Percentiles rank a stretch among this genome's conserved stretches.
phyloP scores from a whole-genome alignment of 2,329 filamentous ascomycete species.

The Biscogniauxia marginata region DNA sequence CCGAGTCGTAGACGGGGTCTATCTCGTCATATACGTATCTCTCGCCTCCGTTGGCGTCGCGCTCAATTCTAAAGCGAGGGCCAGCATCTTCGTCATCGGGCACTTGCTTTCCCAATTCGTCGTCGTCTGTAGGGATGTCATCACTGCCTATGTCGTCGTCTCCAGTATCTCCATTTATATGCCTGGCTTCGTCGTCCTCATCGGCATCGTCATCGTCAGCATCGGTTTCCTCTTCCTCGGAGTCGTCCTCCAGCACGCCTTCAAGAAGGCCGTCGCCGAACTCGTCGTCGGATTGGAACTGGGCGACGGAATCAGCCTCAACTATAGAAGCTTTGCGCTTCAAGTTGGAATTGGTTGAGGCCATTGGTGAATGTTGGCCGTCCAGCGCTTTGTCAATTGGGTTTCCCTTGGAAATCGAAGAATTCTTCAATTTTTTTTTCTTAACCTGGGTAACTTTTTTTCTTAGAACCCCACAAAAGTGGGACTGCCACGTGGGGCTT shows the following conservation, averaged over 20 bases:
- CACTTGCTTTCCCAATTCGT: slow-evolving; percentile 37
- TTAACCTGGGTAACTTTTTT: slow-evolving; percentile 7
- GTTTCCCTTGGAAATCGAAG: not conserved
- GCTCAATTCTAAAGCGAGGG: slow-evolving; percentile 57
- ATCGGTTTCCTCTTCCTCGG: slow-evolving; percentile 33
- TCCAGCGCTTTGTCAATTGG: not conserved
- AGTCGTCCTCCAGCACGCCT: slow-evolving; percentile 54
- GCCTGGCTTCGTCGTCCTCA: slow-evolving; percentile 44
- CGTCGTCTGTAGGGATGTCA: slow-evolving; percentile 41
- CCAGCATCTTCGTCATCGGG: slow-evolving; percentile 39
- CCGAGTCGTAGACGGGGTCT: slow-evolving; percentile 91
- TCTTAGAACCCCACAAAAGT: slow-evolving; percentile 4
- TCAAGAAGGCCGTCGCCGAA: slow-evolving; percentile 55
- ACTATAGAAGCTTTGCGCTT: slow-evolving; percentile 65
- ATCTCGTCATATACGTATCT: slow-evolving; percentile 94
- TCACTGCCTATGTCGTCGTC: slow-evolving; percentile 40
- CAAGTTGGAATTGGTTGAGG: slow-evolving; percentile 42
- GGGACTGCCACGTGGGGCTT: slow-evolving; percentile 9
- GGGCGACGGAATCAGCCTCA: slow-evolving; percentile 47
- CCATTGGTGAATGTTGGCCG: slow-evolving; percentile 34
- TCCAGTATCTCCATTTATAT: slow-evolving; percentile 39
- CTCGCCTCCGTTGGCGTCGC: slow-evolving; percentile 85
- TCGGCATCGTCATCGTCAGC: slow-evolving; percentile 40
- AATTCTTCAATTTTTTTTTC: not conserved
- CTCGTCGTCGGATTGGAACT: slow-evolving; percentile 59